Evolutionary conservation across 2,329 filamentous ascomycete genomes (phyloP).

Genomic region (Ophiostoma tasmaniense): DNA sequence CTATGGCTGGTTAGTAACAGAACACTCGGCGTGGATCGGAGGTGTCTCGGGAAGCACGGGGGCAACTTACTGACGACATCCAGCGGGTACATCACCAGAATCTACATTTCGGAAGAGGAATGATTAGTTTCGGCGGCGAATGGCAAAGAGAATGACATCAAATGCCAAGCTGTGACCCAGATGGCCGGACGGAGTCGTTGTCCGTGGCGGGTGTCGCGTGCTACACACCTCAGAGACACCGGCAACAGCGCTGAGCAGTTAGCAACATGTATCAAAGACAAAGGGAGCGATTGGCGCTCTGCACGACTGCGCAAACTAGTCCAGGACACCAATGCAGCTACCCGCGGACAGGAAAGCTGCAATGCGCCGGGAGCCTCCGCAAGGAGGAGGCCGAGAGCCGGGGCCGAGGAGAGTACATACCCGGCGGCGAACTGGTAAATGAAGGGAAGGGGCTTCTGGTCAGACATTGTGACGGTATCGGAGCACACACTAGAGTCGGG

Average conservation of each 20-base stretch:
- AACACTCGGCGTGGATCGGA: background rate
- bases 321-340: background rate
- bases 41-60: background rate
- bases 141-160: background rate
- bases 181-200: background rate
- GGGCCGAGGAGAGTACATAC: constrained; percentile 27
- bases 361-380: background rate
- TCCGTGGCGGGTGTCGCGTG: constrained; percentile 9
- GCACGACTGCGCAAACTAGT: background rate
- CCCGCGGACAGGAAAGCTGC: background rate
- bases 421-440: constrained; percentile 92
- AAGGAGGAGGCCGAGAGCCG: background rate
- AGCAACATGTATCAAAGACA: constrained; percentile 17
- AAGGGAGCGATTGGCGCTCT: background rate
- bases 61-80: constrained; percentile 92
- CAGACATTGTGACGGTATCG: constrained; percentile 45
- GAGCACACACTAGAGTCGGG: background rate
- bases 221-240: constrained; percentile 87
- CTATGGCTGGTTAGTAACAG: constrained; percentile 13
- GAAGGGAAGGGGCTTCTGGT: constrained; percentile 72
- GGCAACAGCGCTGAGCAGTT: constrained; percentile 67
- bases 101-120: constrained; percentile 42
- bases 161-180: too few species aligned
- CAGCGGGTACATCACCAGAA: constrained; percentile 92
- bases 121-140: constrained; percentile 12